These are phyloP conservation scores for Mortierella sp. DNA, from an alignment of 371 early-diverging fungal genomes.

Conservation along the genomic window DNA sequence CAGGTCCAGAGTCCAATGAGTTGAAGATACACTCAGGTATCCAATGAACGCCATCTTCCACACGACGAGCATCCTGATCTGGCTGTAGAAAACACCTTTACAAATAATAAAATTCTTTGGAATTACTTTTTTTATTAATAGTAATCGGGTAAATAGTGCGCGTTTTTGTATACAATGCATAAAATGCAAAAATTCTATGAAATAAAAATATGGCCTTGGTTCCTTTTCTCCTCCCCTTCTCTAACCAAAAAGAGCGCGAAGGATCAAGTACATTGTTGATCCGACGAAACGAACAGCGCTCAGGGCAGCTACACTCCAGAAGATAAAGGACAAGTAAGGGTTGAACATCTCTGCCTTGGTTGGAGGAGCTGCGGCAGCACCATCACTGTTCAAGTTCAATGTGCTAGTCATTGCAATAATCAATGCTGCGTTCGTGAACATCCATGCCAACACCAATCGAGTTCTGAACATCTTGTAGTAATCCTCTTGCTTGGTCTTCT, in stretches of 20 bases:
- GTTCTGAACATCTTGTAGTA: constrained; percentile 90
- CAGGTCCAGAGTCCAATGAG: too few species aligned
- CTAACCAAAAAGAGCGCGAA: constrained; percentile 61
- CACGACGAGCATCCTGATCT: too few species aligned
- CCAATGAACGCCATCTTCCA: too few species aligned
- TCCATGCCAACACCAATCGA: constrained; percentile 85
- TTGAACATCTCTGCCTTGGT: constrained; percentile 56
- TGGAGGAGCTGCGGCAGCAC: not conserved
- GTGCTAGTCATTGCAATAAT: constrained; percentile 67
- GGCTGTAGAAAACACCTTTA: too few species aligned
- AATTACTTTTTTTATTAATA: too few species aligned
- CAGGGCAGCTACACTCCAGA: constrained; percentile 86
- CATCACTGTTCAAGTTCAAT: constrained; percentile 1
- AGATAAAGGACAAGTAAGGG: constrained; percentile 71
- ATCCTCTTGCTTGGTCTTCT: constrained; percentile 88
- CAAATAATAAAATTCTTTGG: too few species aligned
- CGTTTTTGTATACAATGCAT: too few species aligned
- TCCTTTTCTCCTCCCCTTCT: too few species aligned
- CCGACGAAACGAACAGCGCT: constrained; percentile 84
- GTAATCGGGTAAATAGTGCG: too few species aligned
- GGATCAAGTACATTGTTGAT: constrained; percentile 73
- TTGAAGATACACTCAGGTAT: too few species aligned
- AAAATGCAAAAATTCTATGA: too few species aligned
- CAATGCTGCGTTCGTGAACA: constrained; percentile 82
- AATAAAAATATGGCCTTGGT: too few species aligned